Base-by-base conservation (phyloP, 2,329 filamentous ascomycete species). In the Gliomastix tumulicola region DNA sequence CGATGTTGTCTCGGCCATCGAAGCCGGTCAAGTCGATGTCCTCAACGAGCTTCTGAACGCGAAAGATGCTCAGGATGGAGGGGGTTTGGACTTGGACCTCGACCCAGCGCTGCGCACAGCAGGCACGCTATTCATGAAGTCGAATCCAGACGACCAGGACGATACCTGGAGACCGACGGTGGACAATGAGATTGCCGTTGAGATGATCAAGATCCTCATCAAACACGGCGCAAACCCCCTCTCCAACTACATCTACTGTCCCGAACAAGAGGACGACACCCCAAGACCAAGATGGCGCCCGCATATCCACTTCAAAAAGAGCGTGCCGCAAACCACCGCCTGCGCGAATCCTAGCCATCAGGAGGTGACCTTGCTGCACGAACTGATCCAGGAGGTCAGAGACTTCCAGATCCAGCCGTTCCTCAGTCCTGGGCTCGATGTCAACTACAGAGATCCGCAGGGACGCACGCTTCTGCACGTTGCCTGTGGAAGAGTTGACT, bases 131-230 rank as follows among this genome's bases (percentile, higher is more conserved):
- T 36, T 36, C 22, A 30, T 15, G 18, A 36, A 36, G 12, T 13
- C 23, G 12, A 8, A 36, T 21, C 34, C 34, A 30, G 23, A 30
- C 5, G 34, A 36, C 13, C 23, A 27, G 6, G 23, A 27, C 6
- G 23, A 13, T 13, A 3, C 13, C 16, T 36, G 34, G 34, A 36
- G 34, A 3, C 23, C 34, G 23, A 27, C 34, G 16, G 34, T 36
- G 9, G 34, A 36, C 23, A 36, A 36, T 21, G 15, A 7, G 16
- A 27, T 30, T 32, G 11, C 21, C 16, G 32, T 37, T 37, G 41
- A 31, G 7, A 34, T 45, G 41, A 21, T 42, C 4, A 38, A 35
- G 12, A 17, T 48, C 2, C 45, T 50, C 7, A 32, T 41, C 7
- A 12, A 23, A 8, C 40, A 43, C 12, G 47, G 47, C 7, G 49